phyloP scores from a whole-genome alignment of 306 rosid genomes.

The Cicer bijugum region DNA sequence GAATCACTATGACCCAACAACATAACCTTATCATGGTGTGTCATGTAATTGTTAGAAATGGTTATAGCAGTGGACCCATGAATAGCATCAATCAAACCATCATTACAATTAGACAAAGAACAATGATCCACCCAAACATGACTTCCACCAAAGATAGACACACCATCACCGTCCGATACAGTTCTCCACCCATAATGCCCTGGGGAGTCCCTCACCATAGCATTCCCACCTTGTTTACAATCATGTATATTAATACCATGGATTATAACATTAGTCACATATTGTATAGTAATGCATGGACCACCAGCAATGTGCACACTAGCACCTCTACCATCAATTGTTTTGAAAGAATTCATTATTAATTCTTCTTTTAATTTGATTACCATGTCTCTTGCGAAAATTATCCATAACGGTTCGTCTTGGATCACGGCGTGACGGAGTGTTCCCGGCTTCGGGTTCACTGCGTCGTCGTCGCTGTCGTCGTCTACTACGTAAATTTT shows the following conservation, averaged over 20 bases:
- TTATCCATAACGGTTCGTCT: conserved; percentile 91
- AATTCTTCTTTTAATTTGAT: conserved; percentile 76
- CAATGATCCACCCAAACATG: conserved; percentile 94
- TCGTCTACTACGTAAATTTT: conserved; percentile 75
- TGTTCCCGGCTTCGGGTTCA: conserved; percentile 86
- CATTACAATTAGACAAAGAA: conserved; percentile 76
- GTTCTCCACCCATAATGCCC: conserved; percentile 88
- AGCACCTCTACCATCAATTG: conserved; percentile 87
- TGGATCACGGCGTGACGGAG: conserved; percentile 85
- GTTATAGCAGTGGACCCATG: conserved; percentile 86
- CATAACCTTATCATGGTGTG: conserved; percentile 97
- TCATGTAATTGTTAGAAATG: conserved; percentile 88
- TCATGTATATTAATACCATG: conserved; percentile 87
- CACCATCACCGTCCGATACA: conserved; percentile 91
- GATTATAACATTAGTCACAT: conserved; percentile 78
- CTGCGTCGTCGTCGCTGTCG: conserved; percentile 58
- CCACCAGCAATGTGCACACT: conserved; percentile 94
- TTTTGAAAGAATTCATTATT: conserved; percentile 93
- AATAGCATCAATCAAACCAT: conserved; percentile 87
- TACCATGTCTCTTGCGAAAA: conserved; percentile 80
- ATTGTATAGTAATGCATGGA: conserved; percentile 92
- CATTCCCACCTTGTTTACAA: conserved; percentile 88
- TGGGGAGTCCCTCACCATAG: conserved; percentile 85
- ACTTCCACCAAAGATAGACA: conserved; percentile 87
- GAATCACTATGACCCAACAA: conserved; percentile 88